A percentile compares a stretch with the other conserved stretches of the same genome.
Conservation (phyloP, 495 filamentous ascomycete genomes). For the Glarea lozoyensis region DNA sequence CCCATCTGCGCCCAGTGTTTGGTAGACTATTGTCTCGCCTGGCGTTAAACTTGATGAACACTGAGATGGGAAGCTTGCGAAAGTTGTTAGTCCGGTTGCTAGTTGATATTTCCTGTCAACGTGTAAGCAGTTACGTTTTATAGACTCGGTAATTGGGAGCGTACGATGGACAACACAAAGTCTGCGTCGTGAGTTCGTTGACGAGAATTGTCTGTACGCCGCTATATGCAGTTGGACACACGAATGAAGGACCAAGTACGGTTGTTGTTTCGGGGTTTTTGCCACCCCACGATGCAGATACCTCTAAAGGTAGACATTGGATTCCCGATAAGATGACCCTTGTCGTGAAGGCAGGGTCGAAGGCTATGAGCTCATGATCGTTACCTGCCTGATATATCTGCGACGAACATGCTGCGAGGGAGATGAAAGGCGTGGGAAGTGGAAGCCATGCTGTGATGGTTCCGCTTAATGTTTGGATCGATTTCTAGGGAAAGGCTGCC, state of each 20-base stretch:
- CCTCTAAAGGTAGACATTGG: constrained; percentile 1
- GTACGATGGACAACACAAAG: not conserved
- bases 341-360: not conserved
- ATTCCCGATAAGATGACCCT: not conserved
- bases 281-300: not conserved
- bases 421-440: not conserved
- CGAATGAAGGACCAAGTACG: not conserved
- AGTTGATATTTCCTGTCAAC: not conserved
- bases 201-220: not conserved
- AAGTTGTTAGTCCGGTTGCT: not conserved
- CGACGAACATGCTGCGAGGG: not conserved
- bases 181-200: not conserved
- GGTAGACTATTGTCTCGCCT: not conserved
- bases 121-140: too few species aligned
- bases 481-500: too few species aligned
- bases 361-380: not conserved
- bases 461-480: not conserved
- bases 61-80: not conserved
- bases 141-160: not conserved
- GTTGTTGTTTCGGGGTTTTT: not conserved
- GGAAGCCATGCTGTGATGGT: constrained; percentile 1
- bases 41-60: not conserved
- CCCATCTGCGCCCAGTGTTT: not conserved
- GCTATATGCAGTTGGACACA: not conserved
- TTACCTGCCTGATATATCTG: not conserved